These are phyloP conservation scores for Sphaceloma murrayae DNA, from an alignment of 2,329 filamentous ascomycete genomes.

Conservation along the genomic window DNA sequence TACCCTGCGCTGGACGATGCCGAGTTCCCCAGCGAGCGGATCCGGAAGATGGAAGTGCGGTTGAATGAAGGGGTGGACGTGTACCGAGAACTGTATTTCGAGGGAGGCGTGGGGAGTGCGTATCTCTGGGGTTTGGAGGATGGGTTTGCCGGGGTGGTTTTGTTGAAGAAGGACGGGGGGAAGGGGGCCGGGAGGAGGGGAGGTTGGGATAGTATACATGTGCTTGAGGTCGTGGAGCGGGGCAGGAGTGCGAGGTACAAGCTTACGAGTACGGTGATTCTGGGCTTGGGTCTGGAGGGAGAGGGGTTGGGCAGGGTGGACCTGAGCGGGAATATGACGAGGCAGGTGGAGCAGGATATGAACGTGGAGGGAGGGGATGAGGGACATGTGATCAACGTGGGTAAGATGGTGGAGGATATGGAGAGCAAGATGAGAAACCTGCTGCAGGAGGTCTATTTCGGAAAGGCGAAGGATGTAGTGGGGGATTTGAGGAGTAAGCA, in stretches of 20 bases:
- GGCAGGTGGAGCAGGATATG: constrained; percentile 87
- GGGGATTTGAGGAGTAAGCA: constrained; percentile 89
- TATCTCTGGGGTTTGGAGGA: constrained; percentile 99
- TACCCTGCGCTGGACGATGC: constrained; percentile 71
- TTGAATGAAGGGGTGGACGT: constrained; percentile 96
- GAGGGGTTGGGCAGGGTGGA: constrained; percentile 73
- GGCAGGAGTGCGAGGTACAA: constrained; percentile 85
- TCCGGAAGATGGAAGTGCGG: constrained; percentile 85
- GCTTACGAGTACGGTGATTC: constrained; percentile 90
- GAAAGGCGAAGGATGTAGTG: constrained; percentile 97
- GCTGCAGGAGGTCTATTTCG: constrained; percentile 96
- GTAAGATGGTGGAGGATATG: constrained; percentile 94
- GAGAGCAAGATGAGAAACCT: constrained; percentile 98
- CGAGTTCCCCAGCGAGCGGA: constrained; percentile 80
- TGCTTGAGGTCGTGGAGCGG: constrained; percentile 84
- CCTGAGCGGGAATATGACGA: constrained; percentile 93
- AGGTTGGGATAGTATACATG: constrained; percentile 97
- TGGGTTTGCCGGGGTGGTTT: constrained; percentile 89
- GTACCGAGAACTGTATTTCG: constrained; percentile 93
- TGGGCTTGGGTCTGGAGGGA: constrained; percentile 65
- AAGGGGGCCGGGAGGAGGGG: constrained; percentile 50
- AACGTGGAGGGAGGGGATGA: constrained; percentile 46
- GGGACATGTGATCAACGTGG: constrained; percentile 84
- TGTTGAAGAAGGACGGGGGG: constrained; percentile 71
- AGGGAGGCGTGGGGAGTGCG: constrained; percentile 89